Evolutionary conservation across 495 filamentous ascomycete species (phyloP).

Genomic region (Aspergillus ostianus): DNA sequence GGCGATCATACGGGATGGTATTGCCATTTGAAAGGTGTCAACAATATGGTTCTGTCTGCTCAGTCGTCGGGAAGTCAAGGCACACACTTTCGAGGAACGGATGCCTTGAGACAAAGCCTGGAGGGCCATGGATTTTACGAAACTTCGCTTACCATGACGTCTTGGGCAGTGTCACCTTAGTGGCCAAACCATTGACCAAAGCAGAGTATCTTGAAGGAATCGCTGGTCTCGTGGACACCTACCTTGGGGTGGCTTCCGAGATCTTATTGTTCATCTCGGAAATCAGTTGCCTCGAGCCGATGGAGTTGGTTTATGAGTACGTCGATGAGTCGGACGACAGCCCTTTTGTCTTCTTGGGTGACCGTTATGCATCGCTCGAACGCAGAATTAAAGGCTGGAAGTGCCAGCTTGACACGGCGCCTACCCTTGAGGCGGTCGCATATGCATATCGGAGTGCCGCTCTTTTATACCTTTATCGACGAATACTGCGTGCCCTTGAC

Average conservation of each 20-base stretch:
- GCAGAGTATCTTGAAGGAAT: slow-evolving; percentile 1
- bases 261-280: slow-evolving; percentile 1
- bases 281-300: background rate
- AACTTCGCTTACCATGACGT: slow-evolving; percentile 6
- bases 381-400: background rate
- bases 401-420: background rate
- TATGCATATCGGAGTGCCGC: background rate
- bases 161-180: slow-evolving; percentile 2
- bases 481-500: background rate
- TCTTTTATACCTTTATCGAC: background rate
- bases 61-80: too few species aligned
- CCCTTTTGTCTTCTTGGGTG: too few species aligned
- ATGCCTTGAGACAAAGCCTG: slow-evolving; percentile 1
- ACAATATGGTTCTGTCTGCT: slow-evolving; percentile 1
- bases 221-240: slow-evolving; percentile 2
- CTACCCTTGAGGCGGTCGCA: background rate
- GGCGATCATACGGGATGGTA: slow-evolving; percentile 2
- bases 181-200: background rate
- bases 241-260: slow-evolving; percentile 2
- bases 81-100: background rate
- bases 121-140: slow-evolving; percentile 3
- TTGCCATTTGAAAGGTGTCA: background rate
- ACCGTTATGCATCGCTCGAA: background rate
- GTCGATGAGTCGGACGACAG: background rate
- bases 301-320: background rate